phyloP scores from a whole-genome alignment of 2,329 filamentous ascomycete genomes.

The Penicillium rolfsii region DNA sequence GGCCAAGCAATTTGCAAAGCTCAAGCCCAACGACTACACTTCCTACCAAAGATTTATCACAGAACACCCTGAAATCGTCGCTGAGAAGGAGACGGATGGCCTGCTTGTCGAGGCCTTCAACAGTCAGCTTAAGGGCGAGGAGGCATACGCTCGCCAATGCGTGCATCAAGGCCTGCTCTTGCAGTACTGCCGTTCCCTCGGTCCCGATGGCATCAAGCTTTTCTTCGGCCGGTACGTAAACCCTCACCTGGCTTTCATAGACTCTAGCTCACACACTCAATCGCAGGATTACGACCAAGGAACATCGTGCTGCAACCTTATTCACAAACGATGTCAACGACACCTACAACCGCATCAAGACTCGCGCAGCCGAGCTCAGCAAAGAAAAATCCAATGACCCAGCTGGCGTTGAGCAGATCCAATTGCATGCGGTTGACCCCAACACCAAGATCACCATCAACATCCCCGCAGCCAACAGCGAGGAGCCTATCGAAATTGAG shows the following conservation, averaged over 20 bases:
- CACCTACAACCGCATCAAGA: conserved; percentile 81
- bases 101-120: conserved; percentile 92
- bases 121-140: conserved; percentile 73
- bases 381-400: conserved; percentile 58
- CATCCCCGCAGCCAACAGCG: conserved; percentile 71
- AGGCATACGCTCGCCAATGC: conserved; percentile 72
- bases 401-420: conserved; percentile 88
- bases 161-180: conserved; percentile 91
- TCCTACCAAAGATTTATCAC: conserved; percentile 75
- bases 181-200: conserved; percentile 91
- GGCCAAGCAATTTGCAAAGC: conserved; percentile 79
- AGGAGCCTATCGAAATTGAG: conserved; percentile 63
- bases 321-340: conserved; percentile 92
- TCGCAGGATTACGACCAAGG: conserved; percentile 73
- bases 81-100: conserved; percentile 86
- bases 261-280: conserved; percentile 16
- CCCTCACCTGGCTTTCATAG: background rate
- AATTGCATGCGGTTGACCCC: conserved; percentile 93
- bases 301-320: conserved; percentile 85
- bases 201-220: conserved; percentile 80
- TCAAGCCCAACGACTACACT: conserved; percentile 74
- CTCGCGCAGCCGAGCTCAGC: conserved; percentile 72
- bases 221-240: conserved; percentile 81
- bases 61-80: conserved; percentile 75
- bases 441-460: conserved; percentile 88